These are phyloP conservation scores for Candida nanaspora DNA, from an alignment of 805 yeast species.

Conservation along the genomic window DNA sequence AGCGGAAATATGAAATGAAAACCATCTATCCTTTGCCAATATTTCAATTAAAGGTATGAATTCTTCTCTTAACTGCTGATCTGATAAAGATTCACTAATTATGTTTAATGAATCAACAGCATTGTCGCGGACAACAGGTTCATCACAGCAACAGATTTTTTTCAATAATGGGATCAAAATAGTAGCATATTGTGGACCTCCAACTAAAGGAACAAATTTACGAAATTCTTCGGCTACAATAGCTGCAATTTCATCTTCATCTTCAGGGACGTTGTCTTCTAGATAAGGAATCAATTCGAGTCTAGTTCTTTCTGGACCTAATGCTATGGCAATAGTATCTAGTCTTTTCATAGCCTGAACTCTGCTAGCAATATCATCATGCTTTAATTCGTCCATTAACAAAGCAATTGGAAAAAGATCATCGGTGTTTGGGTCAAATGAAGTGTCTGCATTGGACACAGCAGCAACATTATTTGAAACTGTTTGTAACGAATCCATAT, in stretches of 20 bases:
- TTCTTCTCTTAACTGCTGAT: slow-evolving; percentile 55
- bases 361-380: slow-evolving; percentile 90
- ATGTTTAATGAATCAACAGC: slow-evolving; percentile 82
- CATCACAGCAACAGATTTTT: slow-evolving; percentile 85
- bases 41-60: slow-evolving; percentile 73
- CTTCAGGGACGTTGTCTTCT: slow-evolving; percentile 87
- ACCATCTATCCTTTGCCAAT: slow-evolving; percentile 88
- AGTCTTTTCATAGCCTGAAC: slow-evolving; percentile 92
- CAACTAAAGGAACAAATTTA: slow-evolving; percentile 79
- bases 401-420: slow-evolving; percentile 91
- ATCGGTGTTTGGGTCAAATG: slow-evolving; percentile 24
- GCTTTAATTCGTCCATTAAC: slow-evolving; percentile 89
- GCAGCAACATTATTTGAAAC: not conserved
- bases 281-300: slow-evolving; percentile 85
- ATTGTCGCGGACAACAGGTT: slow-evolving; percentile 90
- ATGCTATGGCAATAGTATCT: slow-evolving; percentile 89
- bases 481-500: slow-evolving; percentile 9
- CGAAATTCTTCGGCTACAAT: slow-evolving; percentile 89
- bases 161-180: slow-evolving; percentile 65
- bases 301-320: slow-evolving; percentile 90
- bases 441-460: not conserved
- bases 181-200: slow-evolving; percentile 66
- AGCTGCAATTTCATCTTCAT: slow-evolving; percentile 96
- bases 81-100: slow-evolving; percentile 55
- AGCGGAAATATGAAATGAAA: slow-evolving; percentile 83